Conservation (phyloP, 2,329 filamentous ascomycete genomes). For the Aspergillus sp. region DNA sequence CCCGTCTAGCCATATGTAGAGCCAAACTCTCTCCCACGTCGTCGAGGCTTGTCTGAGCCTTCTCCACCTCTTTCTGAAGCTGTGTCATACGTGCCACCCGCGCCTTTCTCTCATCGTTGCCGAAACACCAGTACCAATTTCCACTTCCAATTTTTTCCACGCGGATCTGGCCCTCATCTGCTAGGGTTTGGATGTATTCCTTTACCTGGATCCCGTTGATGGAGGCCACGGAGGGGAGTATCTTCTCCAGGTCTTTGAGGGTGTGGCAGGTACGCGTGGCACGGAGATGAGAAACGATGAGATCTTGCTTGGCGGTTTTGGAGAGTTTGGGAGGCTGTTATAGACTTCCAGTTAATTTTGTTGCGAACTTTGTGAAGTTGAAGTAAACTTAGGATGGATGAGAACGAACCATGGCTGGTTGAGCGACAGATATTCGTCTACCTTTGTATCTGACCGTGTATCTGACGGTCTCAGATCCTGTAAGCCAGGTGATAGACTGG, state of each 20-base stretch:
- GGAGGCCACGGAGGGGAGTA: conserved; percentile 51
- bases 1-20: conserved; percentile 26
- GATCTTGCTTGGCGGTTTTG: conserved; percentile 50
- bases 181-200: conserved; percentile 56
- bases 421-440: too few relatives aligned
- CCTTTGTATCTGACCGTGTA: too few relatives aligned
- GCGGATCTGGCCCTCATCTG: conserved; percentile 53
- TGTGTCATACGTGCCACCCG: conserved; percentile 28
- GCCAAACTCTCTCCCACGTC: conserved; percentile 30
- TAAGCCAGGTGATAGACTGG: too few relatives aligned
- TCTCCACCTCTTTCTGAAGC: conserved; percentile 24
- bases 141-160: conserved; percentile 63
- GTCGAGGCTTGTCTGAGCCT: conserved; percentile 19
- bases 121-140: conserved; percentile 66
- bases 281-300: conserved; percentile 53
- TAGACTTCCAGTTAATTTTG: too few relatives aligned
- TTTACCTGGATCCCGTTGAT: conserved; percentile 61
- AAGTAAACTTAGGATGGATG: too few relatives aligned
- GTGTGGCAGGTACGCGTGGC: conserved; percentile 54
- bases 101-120: conserved; percentile 47
- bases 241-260: conserved; percentile 61
- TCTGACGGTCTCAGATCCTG: too few relatives aligned
- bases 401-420: too few relatives aligned
- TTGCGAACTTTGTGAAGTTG: too few relatives aligned
- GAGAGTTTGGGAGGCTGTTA: conserved; percentile 45